Percentiles rank a stretch among this genome's conserved stretches.
These are phyloP conservation scores for Gaertneriomyces semiglobifer DNA, from an alignment of 192 early-diverging fungal species.

Conservation along the genomic window DNA sequence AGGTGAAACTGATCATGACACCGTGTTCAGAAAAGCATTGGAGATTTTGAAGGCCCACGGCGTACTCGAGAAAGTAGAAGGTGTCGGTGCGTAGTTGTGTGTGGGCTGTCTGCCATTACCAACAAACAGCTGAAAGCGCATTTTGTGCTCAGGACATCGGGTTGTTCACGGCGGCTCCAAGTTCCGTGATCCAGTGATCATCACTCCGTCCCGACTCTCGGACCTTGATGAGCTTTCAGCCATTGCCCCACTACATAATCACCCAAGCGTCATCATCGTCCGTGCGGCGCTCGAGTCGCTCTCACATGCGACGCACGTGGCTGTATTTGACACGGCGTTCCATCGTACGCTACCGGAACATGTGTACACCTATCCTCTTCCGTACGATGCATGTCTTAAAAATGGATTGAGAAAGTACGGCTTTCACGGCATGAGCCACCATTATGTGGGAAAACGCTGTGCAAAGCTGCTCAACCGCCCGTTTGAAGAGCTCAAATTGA, in stretches of 20 bases:
- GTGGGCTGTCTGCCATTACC: neutral
- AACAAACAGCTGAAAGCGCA: neutral
- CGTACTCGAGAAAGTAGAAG: neutral
- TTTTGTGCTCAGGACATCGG: slow-evolving; percentile 19
- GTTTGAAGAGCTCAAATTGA: slow-evolving; percentile 17
- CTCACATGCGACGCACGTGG: slow-evolving; percentile 12
- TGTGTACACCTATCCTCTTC: slow-evolving; percentile 24
- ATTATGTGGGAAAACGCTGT: slow-evolving; percentile 10
- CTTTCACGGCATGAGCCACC: slow-evolving; percentile 24
- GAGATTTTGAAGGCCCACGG: neutral
- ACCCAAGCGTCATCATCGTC: slow-evolving; percentile 21
- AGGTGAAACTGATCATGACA: slow-evolving; percentile 15
- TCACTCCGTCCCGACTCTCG: slow-evolving; percentile 2
- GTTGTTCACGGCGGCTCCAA: slow-evolving; percentile 27
- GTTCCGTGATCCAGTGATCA: slow-evolving; percentile 6
- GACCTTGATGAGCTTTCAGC: slow-evolving; percentile 22
- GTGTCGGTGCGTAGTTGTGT: neutral
- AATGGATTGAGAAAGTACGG: slow-evolving; percentile 23
- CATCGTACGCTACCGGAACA: slow-evolving; percentile 22
- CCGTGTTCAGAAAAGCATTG: slow-evolving; percentile 15
- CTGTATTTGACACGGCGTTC: slow-evolving; percentile 29
- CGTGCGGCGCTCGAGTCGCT: slow-evolving; percentile 7
- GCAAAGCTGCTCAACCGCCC: neutral
- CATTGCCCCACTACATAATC: slow-evolving; percentile 31
- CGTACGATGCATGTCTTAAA: slow-evolving; percentile 21